Evolutionary conservation across 306 rosid species (phyloP), one percentile per base, ranked within the genome.

Genomic region (Sicyos edulis): DNA sequence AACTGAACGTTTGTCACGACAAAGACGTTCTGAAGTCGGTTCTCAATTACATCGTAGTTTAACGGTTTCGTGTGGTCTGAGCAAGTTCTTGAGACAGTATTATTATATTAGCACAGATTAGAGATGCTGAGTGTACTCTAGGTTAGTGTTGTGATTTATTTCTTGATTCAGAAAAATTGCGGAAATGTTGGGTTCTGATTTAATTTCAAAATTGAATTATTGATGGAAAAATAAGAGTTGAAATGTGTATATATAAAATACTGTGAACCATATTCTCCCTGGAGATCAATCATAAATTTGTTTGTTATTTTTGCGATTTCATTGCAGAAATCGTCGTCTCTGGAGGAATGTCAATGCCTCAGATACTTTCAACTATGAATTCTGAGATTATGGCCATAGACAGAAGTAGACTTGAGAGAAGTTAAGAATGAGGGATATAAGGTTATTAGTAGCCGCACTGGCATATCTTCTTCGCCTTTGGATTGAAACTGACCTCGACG

Each of bases 281-380:
- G 22, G 72, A 68, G 14, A 68, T 68, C 21, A 4, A 24, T 49
- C 11, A 15, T 24, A 49, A 45, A n/a, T 12, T 16, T 62, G 42
- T 24, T 63, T 10, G 8, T 40, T 37, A 26, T 78, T 34, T 34
- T 34, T 34, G 40, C 40, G 40, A 34, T 34, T 20, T 44, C 2
- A 52, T 51, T 80, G 85, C 96, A 91, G 97, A 91, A 80, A 91
- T 91, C 78, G 97, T 91, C 2, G 96, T 91, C 40, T 91, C 97
- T 21, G 96, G 96, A 68, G 97, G 97, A 81, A 91, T 91, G 97
- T 91, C 97, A 32, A 91, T 91, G 97, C 97, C 97, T 4, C 97
- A 88, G 78, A 77, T 86, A 54, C 86, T 91, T 76, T 87, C 90
- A n/a, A 91, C 96, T 0, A 11, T 85, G 26, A 91, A 86, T 74